Base-by-base conservation (phyloP, 371 early-diverging fungal genomes). In the Mucor circinelloides region DNA sequence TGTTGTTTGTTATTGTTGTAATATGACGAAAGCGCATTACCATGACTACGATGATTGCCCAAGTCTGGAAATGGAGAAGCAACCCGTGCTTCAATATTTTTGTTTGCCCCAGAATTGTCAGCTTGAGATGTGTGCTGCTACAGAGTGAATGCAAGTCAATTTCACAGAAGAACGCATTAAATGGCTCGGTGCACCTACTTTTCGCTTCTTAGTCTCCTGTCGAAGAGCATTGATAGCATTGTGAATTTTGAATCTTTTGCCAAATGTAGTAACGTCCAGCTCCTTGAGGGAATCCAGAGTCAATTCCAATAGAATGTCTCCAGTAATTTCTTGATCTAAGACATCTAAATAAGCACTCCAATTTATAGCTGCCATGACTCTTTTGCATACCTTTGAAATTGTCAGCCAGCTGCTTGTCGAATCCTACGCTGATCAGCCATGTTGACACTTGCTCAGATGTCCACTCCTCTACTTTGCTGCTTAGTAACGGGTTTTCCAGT, bases 251-350 rank as follows among this genome's bases (percentile, higher is more conserved):
- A 88, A 87, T 2, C 92, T 79, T 63, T 90, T 90, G 30, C 92
- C 92, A 71, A 90, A 90, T 1, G 90, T 87, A 21, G 60, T 70
- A 25, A 91, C 82, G 28, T 89, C 80, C n/a, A 91, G 74, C 58
- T 91, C 92, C 64, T 91, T 91, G 13, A 91, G 68, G n/a, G 89
- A 87, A 58, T 87, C 85, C 19, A 87, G 70, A 56, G 87, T 85
- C 34, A 91, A 71, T 57, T 89, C 89, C 36, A 90, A 66, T 17
- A 91, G 70, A 15, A 89, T 84, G 32, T 90, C 90, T 6, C 92
- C 92, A 8, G 84, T 87, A 36, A 91, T 90, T 59, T 91, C 92
- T 55, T 89, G 87, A n/a, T 85, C 89, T 88, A 75, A 25, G 32
- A 50, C n/a, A 32, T 12, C 25, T 27, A 25, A 40, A 40, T 40